Percentiles rank a stretch among this genome's conserved stretches.
Conservation (phyloP, 1,284 basidiomycete genomes). For the Peniophora sp. region DNA sequence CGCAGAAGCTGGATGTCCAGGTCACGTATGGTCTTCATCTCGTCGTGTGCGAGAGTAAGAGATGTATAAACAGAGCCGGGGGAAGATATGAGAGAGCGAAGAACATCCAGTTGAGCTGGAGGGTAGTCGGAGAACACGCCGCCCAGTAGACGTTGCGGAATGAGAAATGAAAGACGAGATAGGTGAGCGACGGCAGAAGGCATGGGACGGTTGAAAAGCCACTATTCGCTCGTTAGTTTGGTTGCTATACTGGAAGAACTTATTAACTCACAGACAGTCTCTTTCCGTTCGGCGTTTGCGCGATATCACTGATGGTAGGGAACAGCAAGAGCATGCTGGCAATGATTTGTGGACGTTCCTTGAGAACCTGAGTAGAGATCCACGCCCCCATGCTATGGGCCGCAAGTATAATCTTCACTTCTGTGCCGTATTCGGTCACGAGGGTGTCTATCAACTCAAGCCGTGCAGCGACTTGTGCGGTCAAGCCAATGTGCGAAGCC, state of each 20-base stretch:
- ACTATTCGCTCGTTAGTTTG: conserved; percentile 23
- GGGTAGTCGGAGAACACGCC: conserved; percentile 35
- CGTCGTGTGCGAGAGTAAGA: conserved; percentile 51
- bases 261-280: conserved; percentile 25
- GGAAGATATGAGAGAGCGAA: conserved; percentile 39
- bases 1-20: conserved; percentile 36
- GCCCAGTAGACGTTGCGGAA: conserved; percentile 24
- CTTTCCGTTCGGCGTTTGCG: conserved; percentile 46
- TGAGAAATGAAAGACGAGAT: conserved; percentile 21
- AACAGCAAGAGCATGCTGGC: conserved; percentile 42
- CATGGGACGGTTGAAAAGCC: conserved; percentile 38
- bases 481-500: conserved; percentile 23
- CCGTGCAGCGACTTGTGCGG: conserved; percentile 38
- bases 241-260: background rate
- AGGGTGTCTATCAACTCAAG: conserved; percentile 43
- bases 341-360: conserved; percentile 31
- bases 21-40: conserved; percentile 47
- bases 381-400: conserved; percentile 59
- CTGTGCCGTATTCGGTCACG: conserved; percentile 22
- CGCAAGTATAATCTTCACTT: conserved; percentile 34
- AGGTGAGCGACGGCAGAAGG: conserved; percentile 32
- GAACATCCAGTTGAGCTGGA: conserved; percentile 32
- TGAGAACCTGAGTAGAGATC: conserved; percentile 51
- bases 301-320: conserved; percentile 50
- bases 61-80: conserved; percentile 37